These are phyloP conservation scores for Chlamydomonas sphaeroides DNA, from an alignment of 139 green algal species.

Conservation along the genomic window DNA sequence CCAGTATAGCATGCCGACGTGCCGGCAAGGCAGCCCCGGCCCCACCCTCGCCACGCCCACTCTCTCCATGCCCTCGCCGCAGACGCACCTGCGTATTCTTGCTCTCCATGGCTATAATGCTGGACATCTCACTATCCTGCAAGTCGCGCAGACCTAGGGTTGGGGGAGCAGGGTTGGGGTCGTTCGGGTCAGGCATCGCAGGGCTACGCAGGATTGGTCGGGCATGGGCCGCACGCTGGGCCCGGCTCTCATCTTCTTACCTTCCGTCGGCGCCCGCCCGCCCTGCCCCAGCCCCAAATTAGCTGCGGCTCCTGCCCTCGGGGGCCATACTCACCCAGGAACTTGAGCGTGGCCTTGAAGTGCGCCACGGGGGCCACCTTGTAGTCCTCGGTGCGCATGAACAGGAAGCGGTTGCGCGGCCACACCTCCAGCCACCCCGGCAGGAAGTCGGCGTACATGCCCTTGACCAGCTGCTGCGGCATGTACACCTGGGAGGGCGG, in stretches of 20 bases:
- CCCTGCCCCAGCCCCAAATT: no score
- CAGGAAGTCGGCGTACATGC: constrained; percentile 62
- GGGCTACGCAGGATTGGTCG: no score
- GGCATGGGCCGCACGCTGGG: no score
- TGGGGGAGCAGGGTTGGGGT: background rate
- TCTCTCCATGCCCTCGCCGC: no score
- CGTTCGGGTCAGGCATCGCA: no score
- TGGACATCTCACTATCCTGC: background rate
- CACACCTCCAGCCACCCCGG: constrained; percentile 59
- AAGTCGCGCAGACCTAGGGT: constrained; percentile 19
- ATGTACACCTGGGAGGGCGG: constrained; percentile 22
- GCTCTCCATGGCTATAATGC: background rate
- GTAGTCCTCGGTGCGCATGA: constrained; percentile 71
- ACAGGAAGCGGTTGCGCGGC: constrained; percentile 56
- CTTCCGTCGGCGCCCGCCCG: no score
- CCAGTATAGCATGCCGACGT: no score
- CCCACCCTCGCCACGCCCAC: no score
- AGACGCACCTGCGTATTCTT: constrained; percentile 35
- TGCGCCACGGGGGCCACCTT: constrained; percentile 49
- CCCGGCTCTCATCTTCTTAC: no score
- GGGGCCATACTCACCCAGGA: constrained; percentile 39
- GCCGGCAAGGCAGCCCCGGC: no score
- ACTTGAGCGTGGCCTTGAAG: constrained; percentile 37
- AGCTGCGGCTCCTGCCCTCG: no score
- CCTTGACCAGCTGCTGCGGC: constrained; percentile 68